Evolutionary conservation across 2,329 filamentous ascomycete genomes (phyloP), one percentile per base, ranked within the genome.

Genomic region (Trichophyton simii): DNA sequence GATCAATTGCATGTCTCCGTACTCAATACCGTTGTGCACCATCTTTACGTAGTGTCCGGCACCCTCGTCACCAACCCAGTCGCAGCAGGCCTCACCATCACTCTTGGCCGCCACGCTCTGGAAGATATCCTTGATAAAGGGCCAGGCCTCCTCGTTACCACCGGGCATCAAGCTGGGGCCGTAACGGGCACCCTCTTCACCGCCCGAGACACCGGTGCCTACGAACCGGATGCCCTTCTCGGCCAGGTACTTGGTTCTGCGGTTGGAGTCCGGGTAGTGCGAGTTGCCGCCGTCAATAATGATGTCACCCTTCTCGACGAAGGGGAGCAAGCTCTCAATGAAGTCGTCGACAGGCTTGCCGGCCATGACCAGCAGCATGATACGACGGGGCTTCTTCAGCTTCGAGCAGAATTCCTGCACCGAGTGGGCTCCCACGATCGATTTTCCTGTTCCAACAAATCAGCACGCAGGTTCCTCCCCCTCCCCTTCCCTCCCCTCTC

Each of bases 41-140:
- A 99, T 99, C 89, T 99, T 99, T 83, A 99, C 92, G 83, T 96
- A 99, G 87, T 99, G 94, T 71, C 94, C 94, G 80, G 94, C 89
- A 85, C 94, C 94, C 79, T 97, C 91, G 80, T 97, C 94, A 81
- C 94, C 94, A 72, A 99, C 94, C 94, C 94, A 99, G 80, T 99
- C 94, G 76, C 94, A 99, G 86, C 94, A 99, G 68, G 94, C 81
- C 84, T 99, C 94, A 72, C 87, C 87, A 73, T 96, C 92, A 78
- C 89, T 95, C 86, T 99, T 97, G 78, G 94, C 94, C 66, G 94
- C 84, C 75, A 99, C 96, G 81, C 85, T 85, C 82, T 99, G 94
- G 84, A 99, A 95, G 74, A 99, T 89, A 72, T 97, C 91, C 86
- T 99, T 97, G 82, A 99, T 95, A 79, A 88, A 85, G 71, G 90